phyloP scores from a whole-genome alignment of 1,284 basidiomycete species.

The Ganoderma sp. region DNA sequence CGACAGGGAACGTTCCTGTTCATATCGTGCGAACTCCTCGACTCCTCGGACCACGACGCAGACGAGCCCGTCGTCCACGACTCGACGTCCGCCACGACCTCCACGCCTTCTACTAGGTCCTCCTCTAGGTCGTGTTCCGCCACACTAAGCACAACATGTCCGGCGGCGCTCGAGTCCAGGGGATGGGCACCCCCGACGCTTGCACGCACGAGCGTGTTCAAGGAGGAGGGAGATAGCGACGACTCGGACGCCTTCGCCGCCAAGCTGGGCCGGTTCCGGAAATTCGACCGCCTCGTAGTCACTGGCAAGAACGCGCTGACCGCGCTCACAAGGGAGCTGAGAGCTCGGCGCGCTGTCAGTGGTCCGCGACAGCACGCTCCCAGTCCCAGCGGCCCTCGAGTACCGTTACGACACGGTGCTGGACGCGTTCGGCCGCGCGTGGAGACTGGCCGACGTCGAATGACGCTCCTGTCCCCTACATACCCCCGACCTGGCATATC shows the following conservation, averaged over 20 bases:
- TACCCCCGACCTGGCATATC: not conserved
- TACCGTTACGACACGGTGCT: not conserved
- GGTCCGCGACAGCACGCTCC: not conserved
- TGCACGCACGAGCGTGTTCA: not conserved
- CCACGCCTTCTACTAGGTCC: slow-evolving; percentile 31
- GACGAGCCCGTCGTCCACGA: slow-evolving; percentile 18
- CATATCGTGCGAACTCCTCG: not conserved
- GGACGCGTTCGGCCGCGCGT: not conserved
- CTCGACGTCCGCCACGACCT: slow-evolving; percentile 26
- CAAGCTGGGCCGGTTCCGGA: too few species aligned
- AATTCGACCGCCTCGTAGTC: too few species aligned
- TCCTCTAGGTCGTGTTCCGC: slow-evolving; percentile 24
- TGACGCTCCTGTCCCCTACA: not conserved
- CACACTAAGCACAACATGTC: slow-evolving; percentile 19
- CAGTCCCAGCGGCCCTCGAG: not conserved
- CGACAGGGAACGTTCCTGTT: slow-evolving; percentile 8
- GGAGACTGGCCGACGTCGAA: not conserved
- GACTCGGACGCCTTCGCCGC: not conserved
- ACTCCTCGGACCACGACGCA: too few species aligned
- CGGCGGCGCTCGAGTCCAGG: not conserved
- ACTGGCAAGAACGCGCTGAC: too few species aligned
- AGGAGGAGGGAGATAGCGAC: not conserved
- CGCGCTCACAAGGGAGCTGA: not conserved
- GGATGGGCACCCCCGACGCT: not conserved
- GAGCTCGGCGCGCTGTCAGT: not conserved